A percentile compares a stretch with the other conserved stretches of the same genome.
phyloP scores from a whole-genome alignment of 1,284 basidiomycete genomes.

The Microbotryum saponariae region DNA sequence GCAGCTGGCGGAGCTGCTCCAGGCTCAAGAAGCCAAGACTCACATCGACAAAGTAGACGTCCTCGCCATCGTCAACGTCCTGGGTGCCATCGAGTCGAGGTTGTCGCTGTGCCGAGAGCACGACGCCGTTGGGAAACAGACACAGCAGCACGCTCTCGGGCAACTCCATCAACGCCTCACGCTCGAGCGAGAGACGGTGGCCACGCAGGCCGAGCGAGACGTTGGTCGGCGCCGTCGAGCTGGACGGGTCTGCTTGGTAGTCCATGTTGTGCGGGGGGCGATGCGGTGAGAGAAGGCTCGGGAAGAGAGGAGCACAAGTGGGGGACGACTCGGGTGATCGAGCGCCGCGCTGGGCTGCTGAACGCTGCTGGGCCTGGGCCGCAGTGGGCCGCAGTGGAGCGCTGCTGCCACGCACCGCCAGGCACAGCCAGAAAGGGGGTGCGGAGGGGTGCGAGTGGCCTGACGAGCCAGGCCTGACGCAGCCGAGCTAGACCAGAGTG shows the following conservation, averaged over 20 bases:
- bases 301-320: background rate
- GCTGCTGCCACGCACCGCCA: too few relatives aligned
- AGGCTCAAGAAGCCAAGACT: slow-evolving; percentile 41
- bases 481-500: too few relatives aligned
- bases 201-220: slow-evolving; percentile 87
- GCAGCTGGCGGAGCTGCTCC: slow-evolving; percentile 17
- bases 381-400: too few relatives aligned
- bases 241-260: background rate
- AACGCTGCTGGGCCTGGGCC: background rate
- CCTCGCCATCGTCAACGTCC: slow-evolving; percentile 67
- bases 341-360: background rate
- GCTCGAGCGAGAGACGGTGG: slow-evolving; percentile 84
- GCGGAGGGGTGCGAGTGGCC: background rate
- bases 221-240: slow-evolving; percentile 9
- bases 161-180: slow-evolving; percentile 96
- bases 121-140: slow-evolving; percentile 93
- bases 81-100: slow-evolving; percentile 51
- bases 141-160: slow-evolving; percentile 95
- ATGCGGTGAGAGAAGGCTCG: background rate
- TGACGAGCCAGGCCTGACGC: too few relatives aligned
- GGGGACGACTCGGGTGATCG: background rate
- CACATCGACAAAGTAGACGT: slow-evolving; percentile 92
- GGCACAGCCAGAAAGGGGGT: background rate
- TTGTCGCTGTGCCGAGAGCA: slow-evolving; percentile 77
- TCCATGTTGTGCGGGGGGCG: background rate